Evolutionary conservation across 2,329 filamentous ascomycete genomes (phyloP).

Genomic region (Penicillium sp.): DNA sequence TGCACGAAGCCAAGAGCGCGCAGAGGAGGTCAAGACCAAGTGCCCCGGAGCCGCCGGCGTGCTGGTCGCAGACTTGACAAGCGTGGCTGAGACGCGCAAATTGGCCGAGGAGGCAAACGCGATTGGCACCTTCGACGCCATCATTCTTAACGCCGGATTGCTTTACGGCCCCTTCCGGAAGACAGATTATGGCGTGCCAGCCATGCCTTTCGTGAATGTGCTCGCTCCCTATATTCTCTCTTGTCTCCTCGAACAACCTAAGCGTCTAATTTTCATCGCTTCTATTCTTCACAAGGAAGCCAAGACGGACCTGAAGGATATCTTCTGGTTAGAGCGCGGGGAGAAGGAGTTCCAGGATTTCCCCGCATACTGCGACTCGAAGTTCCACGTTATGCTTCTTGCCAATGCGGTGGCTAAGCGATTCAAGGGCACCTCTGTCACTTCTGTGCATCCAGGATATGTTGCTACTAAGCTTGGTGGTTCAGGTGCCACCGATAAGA

Average conservation of each 20-base stretch:
- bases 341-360: conserved; percentile 33
- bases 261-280: conserved; percentile 52
- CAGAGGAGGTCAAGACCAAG: conserved; percentile 45
- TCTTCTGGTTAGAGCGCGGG: conserved; percentile 38
- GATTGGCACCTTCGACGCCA: conserved; percentile 51
- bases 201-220: conserved; percentile 53
- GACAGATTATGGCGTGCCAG: conserved; percentile 42
- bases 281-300: conserved; percentile 50
- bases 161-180: conserved; percentile 41
- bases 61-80: conserved; percentile 53
- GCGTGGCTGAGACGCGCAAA: conserved; percentile 46
- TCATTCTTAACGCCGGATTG: conserved; percentile 58
- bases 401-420: conserved; percentile 51
- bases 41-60: conserved; percentile 51
- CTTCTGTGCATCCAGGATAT: conserved; percentile 51
- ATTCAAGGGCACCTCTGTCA: conserved; percentile 45
- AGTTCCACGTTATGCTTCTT: conserved; percentile 56
- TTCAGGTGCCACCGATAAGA: conserved; percentile 42
- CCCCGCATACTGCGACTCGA: conserved; percentile 52
- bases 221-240: conserved; percentile 56
- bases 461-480: conserved; percentile 54
- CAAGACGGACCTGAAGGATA: conserved; percentile 38
- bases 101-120: conserved; percentile 51
- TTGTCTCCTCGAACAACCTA: conserved; percentile 48
- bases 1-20: conserved; percentile 53